Evolutionary conservation across 495 filamentous ascomycete species (phyloP), one percentile per base, ranked within the genome.

Genomic region (Neurospora sp.): DNA sequence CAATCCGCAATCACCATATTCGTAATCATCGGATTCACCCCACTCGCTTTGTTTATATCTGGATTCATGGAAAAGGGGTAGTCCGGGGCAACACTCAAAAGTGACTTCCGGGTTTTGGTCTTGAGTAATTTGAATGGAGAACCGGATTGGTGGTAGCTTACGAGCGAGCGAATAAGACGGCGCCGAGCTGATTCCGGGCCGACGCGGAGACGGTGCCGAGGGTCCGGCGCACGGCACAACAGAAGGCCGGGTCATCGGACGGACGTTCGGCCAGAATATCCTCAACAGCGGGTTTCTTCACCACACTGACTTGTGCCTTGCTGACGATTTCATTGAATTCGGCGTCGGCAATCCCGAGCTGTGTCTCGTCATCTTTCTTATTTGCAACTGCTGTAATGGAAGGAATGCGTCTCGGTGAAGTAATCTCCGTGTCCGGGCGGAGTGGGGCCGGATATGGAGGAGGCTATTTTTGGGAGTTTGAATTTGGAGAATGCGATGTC

Each of bases 321-420:
- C 73, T 73, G 69, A 78, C 77, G 0, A 75, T 74, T 39, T 78
- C 73, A 1, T 76, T 31, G 70, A 76, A 75, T 45, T 76, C 73
- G 9, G 73, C 71, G 39, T 82, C 65, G 5, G 78, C 72, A 16
- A 83, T 76, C 1, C 45, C 71, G 22, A 79, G 53, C 45, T 83
- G 79, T 22, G 48, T 72, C 16, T 75, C 76, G 27, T 27, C 48
- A 40, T 83, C 76, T 22, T 74, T 74, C 40, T 44, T 65, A 6
- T 70, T 72, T 4, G 81, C 70, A 38, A 78, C 77, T 10, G 76
- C 71, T 37, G 77, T 76, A 45, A 83, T 79, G 16, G 79, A 79
- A 7, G 81, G 80, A 17, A 81, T 70, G 81, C 27, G 78, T 77
- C 71, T 79, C 74, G 38, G 75, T 71, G 61, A 78, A 82, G 69